These are phyloP conservation scores for Boletellus sp. DNA, from an alignment of 1,284 basidiomycete genomes.

Conservation along the genomic window DNA sequence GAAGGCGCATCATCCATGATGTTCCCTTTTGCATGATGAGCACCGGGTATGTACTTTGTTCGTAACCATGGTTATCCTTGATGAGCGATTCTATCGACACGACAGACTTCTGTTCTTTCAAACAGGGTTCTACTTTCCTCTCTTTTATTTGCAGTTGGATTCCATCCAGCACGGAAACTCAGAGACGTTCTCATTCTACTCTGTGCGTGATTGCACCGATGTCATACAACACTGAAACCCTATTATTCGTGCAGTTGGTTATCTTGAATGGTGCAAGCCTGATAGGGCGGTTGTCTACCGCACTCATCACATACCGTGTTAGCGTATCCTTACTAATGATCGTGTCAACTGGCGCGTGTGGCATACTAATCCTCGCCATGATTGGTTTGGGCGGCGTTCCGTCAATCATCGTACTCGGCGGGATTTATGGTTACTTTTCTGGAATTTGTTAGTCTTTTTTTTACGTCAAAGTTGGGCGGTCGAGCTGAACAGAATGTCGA, in stretches of 20 bases:
- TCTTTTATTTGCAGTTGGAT: constrained; percentile 32
- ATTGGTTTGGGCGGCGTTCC: constrained; percentile 17
- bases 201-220: constrained; percentile 13
- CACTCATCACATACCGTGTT: constrained; percentile 20
- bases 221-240: background rate
- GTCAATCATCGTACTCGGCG: constrained; percentile 22
- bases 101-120: constrained; percentile 20
- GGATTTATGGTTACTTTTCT: constrained; percentile 36
- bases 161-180: constrained; percentile 26
- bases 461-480: background rate
- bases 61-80: background rate
- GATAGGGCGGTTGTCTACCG: constrained; percentile 26
- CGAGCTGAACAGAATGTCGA: no score
- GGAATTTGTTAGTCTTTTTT: constrained; percentile 34
- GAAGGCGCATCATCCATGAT: constrained; percentile 17
- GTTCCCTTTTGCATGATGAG: constrained; percentile 22
- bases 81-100: background rate
- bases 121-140: constrained; percentile 20
- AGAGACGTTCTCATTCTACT: constrained; percentile 31
- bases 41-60: constrained; percentile 18
- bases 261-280: constrained; percentile 26
- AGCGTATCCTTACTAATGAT: constrained; percentile 21
- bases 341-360: constrained; percentile 28
- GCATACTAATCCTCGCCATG: constrained; percentile 27
- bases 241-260: constrained; percentile 16